phyloP scores from a whole-genome alignment of 1,284 basidiomycete species.

The Cutaneotrichosporon sp. region DNA sequence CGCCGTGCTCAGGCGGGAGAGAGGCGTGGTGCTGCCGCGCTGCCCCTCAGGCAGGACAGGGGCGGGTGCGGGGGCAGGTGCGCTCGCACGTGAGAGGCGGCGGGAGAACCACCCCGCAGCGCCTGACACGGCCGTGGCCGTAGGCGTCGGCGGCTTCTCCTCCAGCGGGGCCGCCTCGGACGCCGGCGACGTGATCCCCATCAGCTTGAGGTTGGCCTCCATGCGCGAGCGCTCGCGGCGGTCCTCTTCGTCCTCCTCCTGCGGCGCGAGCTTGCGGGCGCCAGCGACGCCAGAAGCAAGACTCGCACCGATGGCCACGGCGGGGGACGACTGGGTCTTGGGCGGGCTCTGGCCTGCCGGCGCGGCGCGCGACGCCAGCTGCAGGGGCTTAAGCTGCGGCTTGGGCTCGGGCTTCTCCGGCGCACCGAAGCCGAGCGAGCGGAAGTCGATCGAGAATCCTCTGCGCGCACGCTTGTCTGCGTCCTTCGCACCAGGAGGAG shows the following conservation, averaged over 20 bases:
- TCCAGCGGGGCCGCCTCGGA: conserved; percentile 48
- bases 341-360: conserved; percentile 10
- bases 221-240: conserved; percentile 77
- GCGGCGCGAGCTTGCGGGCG: conserved; percentile 56
- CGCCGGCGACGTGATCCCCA: conserved; percentile 64
- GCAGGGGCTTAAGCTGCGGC: conserved; percentile 37
- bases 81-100: conserved; percentile 13
- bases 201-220: conserved; percentile 83
- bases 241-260: conserved; percentile 87
- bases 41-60: neutral
- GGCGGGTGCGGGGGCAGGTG: neutral
- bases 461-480: conserved; percentile 36
- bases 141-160: conserved; percentile 5
- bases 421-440: conserved; percentile 45
- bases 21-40: conserved; percentile 23
- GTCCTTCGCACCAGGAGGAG: conserved; percentile 9
- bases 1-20: conserved; percentile 29
- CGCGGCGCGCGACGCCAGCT: conserved; percentile 27
- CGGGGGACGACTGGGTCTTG: neutral
- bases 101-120: conserved; percentile 17
- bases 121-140: neutral
- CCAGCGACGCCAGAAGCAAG: conserved; percentile 43
- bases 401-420: conserved; percentile 26
- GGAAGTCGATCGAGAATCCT: conserved; percentile 52
- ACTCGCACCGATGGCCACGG: conserved; percentile 3